Base-by-base conservation (phyloP, 2,329 filamentous ascomycete species). In the Aspergillus tubingensis region DNA sequence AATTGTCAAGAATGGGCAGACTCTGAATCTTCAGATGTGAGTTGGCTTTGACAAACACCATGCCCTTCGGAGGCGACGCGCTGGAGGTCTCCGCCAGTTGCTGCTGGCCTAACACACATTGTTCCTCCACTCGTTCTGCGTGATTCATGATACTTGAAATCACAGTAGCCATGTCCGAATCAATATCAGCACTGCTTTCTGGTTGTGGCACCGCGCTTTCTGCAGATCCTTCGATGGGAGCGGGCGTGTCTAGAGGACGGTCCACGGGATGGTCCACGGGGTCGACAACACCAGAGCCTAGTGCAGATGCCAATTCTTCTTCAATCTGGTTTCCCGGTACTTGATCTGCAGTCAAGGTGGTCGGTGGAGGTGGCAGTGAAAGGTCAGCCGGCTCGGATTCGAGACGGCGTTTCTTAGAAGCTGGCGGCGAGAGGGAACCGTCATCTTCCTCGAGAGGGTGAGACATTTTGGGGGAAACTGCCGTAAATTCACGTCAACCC, bases 1-100 rank as follows among this genome's bases (percentile, higher is more conserved):
- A 69, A 63, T 86, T 87, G 62, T 88, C 85, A 21, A 88, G 74
- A 32, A 87, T 84, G 8, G 85, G 82, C 32, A 88, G 71, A 70
- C 85, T 87, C 64, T 87, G 82, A 19, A 86, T 81, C 67, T 85
- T 84, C 63, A 86, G 69, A 44, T 78, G 75, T 6, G 76, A 76
- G 58, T 77, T 79, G 44, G 77, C 76, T 61, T 79, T 79, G 27
- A 78, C 68, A 61, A 77, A 77, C 15, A 73, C 73, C 62, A 76
- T 67, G 15, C 69, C 72, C 58, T 74, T 74, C 10, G 72, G 68
- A 23, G 72, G 69, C 1, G 68, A 61, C 48, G 73, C 71, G 10
- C 70, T 73, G 17, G 66, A 56, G 10, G 65, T 65, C 5, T 72
- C 68, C n/a, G 65, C 64, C 41, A 71, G 41, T 48, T 74, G 72